Conservation (phyloP, 805 yeast genomes). For the Yueomyces sinensis region DNA sequence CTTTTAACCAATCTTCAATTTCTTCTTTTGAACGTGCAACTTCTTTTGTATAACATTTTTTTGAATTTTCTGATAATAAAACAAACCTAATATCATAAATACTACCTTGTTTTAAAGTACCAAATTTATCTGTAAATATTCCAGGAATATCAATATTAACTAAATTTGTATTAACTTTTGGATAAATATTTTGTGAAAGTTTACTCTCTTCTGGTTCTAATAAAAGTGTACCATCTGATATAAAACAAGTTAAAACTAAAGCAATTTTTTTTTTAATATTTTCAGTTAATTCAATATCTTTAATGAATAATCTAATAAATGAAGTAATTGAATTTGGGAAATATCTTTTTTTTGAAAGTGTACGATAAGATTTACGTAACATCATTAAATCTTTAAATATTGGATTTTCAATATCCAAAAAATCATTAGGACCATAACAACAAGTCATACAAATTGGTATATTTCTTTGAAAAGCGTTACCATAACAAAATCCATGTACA, state of each 20-base stretch:
- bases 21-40: conserved; percentile 8
- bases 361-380: conserved; percentile 24
- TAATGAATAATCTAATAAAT: conserved; percentile 7
- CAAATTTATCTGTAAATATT: conserved; percentile 5
- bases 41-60: conserved; percentile 11
- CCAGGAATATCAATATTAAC: conserved; percentile 15
- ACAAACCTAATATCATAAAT: conserved; percentile 10
- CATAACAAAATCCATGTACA: conserved; percentile 28
- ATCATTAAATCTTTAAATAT: conserved; percentile 23
- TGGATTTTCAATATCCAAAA: conserved; percentile 8
- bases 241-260: conserved; percentile 8
- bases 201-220: neutral
- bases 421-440: conserved; percentile 8
- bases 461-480: conserved; percentile 8
- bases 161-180: conserved; percentile 1
- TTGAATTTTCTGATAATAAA: conserved; percentile 7
- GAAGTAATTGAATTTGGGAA: conserved; percentile 11
- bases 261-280: conserved; percentile 6
- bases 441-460: conserved; percentile 19
- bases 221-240: conserved; percentile 8
- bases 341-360: conserved; percentile 9
- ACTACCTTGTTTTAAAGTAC: conserved; percentile 5
- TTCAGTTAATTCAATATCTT: conserved; percentile 5
- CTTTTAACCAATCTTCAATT: conserved; percentile 11
- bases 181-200: conserved; percentile 1